Conservation (phyloP, 495 filamentous ascomycete species). For the Lasiosphaeria ovina region DNA sequence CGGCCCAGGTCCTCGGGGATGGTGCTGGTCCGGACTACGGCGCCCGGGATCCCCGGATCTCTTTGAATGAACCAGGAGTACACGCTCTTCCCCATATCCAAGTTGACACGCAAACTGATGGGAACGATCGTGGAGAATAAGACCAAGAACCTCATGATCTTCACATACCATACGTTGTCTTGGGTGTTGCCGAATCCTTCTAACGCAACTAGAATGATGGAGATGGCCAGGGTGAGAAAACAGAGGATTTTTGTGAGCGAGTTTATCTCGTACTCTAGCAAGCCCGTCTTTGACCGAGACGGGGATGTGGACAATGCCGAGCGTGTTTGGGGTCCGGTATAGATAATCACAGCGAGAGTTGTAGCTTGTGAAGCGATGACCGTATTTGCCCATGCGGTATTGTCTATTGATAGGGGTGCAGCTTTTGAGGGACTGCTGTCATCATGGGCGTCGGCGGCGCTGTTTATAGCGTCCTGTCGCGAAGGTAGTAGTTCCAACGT, state of each 20-base stretch:
- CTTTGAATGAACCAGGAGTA: conserved; percentile 95
- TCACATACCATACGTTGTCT: conserved; percentile 77
- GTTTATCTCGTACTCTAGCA: conserved; percentile 96
- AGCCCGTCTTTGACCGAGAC: conserved; percentile 86
- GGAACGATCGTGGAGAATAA: conserved; percentile 99
- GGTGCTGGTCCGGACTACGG: conserved; percentile 92
- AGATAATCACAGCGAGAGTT: conserved; percentile 84
- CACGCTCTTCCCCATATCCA: conserved; percentile 95
- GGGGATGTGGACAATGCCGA: conserved; percentile 90
- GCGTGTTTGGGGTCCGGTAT: conserved; percentile 92
- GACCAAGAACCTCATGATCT: conserved; percentile 93
- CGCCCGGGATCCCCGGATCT: conserved; percentile 83
- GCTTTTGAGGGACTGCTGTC: conserved; percentile 42
- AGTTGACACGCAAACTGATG: conserved; percentile 91
- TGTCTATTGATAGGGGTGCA: conserved; percentile 84
- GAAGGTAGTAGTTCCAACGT: conserved; percentile 64
- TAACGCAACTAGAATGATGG: conserved; percentile 83
- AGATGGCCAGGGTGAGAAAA: conserved; percentile 78
- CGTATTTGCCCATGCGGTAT: conserved; percentile 98
- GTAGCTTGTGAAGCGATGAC: conserved; percentile 89
- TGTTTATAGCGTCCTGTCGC: conserved; percentile 36
- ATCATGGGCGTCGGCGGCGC: conserved; percentile 27
- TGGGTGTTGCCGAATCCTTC: conserved; percentile 71
- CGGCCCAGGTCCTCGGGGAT: conserved; percentile 95
- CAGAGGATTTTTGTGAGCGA: conserved; percentile 97